phyloP scores from a whole-genome alignment of 805 yeast genomes.

The Lipomyces sp. region DNA sequence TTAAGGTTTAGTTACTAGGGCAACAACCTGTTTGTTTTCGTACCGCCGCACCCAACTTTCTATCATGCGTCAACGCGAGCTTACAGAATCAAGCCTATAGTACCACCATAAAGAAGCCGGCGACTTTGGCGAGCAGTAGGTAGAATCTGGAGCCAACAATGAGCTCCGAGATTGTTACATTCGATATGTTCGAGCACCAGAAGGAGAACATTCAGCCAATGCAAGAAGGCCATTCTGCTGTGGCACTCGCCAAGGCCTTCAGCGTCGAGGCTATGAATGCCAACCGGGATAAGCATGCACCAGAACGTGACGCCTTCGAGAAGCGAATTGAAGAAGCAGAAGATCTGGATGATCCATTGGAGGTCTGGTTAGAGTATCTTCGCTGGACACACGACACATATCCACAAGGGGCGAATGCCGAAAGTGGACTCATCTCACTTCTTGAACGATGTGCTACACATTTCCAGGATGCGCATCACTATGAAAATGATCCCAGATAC shows the following conservation, averaged over 20 bases:
- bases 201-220: constrained; percentile 79
- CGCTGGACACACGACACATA: constrained; percentile 65
- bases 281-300: constrained; percentile 40
- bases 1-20: background rate
- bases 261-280: constrained; percentile 37
- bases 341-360: constrained; percentile 82
- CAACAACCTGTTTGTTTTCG: background rate
- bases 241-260: constrained; percentile 56
- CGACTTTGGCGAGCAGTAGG: background rate
- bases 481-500: constrained; percentile 82
- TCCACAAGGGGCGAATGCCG: constrained; percentile 66
- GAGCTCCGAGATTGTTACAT: constrained; percentile 42
- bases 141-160: background rate
- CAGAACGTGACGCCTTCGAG: constrained; percentile 51
- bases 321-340: constrained; percentile 50
- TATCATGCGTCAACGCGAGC: no score
- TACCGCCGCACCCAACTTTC: background rate
- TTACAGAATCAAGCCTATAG: background rate
- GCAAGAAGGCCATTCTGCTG: constrained; percentile 70
- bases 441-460: constrained; percentile 73
- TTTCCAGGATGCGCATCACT: constrained; percentile 67
- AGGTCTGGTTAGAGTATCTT: constrained; percentile 72
- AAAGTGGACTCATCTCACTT: constrained; percentile 66
- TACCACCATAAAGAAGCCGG: background rate
- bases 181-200: constrained; percentile 58